phyloP scores from a whole-genome alignment of 1,139 yeast species.

The Groenewaldozyma auringiensis region DNA sequence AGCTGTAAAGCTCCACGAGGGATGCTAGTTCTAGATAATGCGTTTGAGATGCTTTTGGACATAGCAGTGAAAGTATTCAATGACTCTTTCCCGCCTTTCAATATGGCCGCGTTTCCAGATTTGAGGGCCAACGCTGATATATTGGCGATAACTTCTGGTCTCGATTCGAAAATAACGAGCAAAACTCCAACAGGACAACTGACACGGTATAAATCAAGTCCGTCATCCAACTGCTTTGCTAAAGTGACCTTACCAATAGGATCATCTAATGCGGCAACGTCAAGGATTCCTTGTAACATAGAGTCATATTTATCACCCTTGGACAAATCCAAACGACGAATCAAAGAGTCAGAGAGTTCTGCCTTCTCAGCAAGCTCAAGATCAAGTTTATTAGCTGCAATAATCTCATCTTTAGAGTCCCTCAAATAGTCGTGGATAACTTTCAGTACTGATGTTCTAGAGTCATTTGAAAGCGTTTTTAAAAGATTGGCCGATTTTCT shows the following conservation, averaged over 20 bases:
- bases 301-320: constrained; percentile 79
- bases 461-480: constrained; percentile 65
- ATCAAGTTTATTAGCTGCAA: constrained; percentile 68
- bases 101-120: constrained; percentile 84
- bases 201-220: constrained; percentile 68
- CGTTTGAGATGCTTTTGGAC: constrained; percentile 60
- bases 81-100: constrained; percentile 96
- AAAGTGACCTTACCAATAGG: constrained; percentile 83
- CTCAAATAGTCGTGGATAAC: constrained; percentile 63
- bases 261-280: constrained; percentile 80
- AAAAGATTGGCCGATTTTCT: constrained; percentile 69
- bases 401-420: constrained; percentile 50
- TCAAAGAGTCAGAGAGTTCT: constrained; percentile 57
- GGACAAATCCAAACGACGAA: constrained; percentile 77
- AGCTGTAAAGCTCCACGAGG: constrained; percentile 79
- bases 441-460: constrained; percentile 65
- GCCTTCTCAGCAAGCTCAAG: constrained; percentile 57
- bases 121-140: constrained; percentile 92
- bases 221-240: constrained; percentile 81
- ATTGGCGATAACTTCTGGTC: constrained; percentile 98
- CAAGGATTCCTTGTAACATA: constrained; percentile 91
- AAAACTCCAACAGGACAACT: constrained; percentile 94
- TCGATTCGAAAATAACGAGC: constrained; percentile 85
- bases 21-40: constrained; percentile 55
- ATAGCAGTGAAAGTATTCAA: constrained; percentile 74